phyloP scores from a whole-genome alignment of 2,329 filamentous ascomycete species.

The Penicillium sp. region DNA sequence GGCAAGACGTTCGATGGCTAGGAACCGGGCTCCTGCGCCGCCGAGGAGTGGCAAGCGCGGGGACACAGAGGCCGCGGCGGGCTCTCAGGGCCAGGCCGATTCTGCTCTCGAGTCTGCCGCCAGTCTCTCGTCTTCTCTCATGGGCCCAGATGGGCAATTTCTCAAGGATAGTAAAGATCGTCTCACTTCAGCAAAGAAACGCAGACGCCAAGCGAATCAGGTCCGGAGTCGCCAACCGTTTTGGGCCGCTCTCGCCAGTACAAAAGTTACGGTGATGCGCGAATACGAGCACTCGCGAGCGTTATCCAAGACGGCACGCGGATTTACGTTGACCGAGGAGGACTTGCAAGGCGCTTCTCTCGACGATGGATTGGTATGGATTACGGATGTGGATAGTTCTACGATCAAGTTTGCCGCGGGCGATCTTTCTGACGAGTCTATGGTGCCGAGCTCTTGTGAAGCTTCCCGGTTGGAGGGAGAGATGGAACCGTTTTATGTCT shows the following conservation, averaged over 20 bases:
- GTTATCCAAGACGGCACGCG: constrained; percentile 37
- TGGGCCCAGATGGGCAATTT: constrained; percentile 43
- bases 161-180: constrained; percentile 54
- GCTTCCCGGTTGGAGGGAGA: constrained; percentile 26
- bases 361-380: constrained; percentile 45
- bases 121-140: constrained; percentile 38
- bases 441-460: constrained; percentile 28
- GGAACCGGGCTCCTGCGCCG: constrained; percentile 41
- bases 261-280: constrained; percentile 93
- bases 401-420: constrained; percentile 47
- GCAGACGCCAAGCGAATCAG: constrained; percentile 84
- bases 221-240: constrained; percentile 86
- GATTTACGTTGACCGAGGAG: constrained; percentile 40
- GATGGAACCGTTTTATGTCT: constrained; percentile 59
- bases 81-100: constrained; percentile 41
- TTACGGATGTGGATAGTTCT: constrained; percentile 45
- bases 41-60: constrained; percentile 41
- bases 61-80: constrained; percentile 45
- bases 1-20: constrained; percentile 45
- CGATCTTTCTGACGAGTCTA: constrained; percentile 38
- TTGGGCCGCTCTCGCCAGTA: constrained; percentile 91
- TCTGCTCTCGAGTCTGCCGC: constrained; percentile 43
- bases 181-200: constrained; percentile 67
- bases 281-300: constrained; percentile 73
- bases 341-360: constrained; percentile 41